Percentiles rank a stretch among this genome's conserved stretches.
These are phyloP conservation scores for Gossypium schwendimanii DNA, from an alignment of 441 rosid species.

Conservation along the genomic window DNA sequence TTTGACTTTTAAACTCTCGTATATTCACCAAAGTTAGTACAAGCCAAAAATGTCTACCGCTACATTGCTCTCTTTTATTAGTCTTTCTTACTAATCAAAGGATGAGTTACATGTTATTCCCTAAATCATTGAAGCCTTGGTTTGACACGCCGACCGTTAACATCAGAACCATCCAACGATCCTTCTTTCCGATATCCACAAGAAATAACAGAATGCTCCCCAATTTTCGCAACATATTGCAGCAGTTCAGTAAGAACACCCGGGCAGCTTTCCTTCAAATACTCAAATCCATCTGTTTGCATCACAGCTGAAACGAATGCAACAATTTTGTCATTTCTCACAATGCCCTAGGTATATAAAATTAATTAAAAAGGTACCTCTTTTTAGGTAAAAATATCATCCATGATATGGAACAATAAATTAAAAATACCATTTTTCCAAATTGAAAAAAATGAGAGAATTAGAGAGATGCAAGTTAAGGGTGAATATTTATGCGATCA, in stretches of 20 bases:
- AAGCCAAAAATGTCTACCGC: constrained; percentile 31
- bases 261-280: constrained; percentile 70
- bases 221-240: constrained; percentile 43
- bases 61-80: constrained; percentile 15
- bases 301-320: constrained; percentile 59
- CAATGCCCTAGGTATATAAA: neutral
- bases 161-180: constrained; percentile 41
- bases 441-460: neutral
- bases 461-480: neutral
- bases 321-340: neutral
- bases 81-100: neutral
- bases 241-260: constrained; percentile 54
- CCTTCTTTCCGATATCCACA: constrained; percentile 32
- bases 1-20: constrained; percentile 16
- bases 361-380: neutral
- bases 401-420: too few species aligned
- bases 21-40: constrained; percentile 22
- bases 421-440: too few species aligned
- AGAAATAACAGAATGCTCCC: constrained; percentile 40
- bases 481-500: too few species aligned
- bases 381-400: neutral
- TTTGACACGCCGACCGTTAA: constrained; percentile 52
- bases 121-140: constrained; percentile 45
- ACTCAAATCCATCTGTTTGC: constrained; percentile 79
- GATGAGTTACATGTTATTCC: neutral